Base-by-base conservation (phyloP, 257 asterid genomes). In the Primulina tabacum region DNA sequence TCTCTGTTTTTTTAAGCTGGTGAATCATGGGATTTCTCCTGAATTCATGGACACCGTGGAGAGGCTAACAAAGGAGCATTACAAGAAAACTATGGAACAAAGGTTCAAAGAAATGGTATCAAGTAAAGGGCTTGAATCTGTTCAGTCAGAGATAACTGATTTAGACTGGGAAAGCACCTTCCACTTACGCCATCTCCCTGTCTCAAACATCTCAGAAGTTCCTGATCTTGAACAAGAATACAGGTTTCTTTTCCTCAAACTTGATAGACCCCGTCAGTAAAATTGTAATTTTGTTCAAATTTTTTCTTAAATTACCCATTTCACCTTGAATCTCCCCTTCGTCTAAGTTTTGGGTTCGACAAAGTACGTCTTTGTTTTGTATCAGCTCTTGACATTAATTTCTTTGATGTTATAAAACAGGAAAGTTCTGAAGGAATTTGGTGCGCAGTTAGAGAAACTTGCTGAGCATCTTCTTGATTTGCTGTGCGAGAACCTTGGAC, bases 101-200 rank as follows among this genome's bases (percentile, higher is more conserved):
- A 85, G 83, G 74, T 87, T 87, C 73, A 83, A 79, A 26, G 94
- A 85, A 78, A 87, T 87, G 94, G 90, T 87, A 52, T 83, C 62
- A 47, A 77, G 70, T 58, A 87, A 85, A 60, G 90, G 94, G 9
- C 78, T 87, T 18, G 89, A 87, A 38, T 85, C 82, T 69, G 87
- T 82, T 57, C 85, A 82, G 60, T 64, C 75, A 57, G 90, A 87
- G 61, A 73, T 85, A 34, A 60, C 73, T 38, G 89, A 87, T 67
- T 68, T 83, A 8, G 94, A 87, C 58, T 87, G 94, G 94, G 94
- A 87, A 57, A 83, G 89, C 84, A 83, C 94, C 18, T 87, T 87
- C 85, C 77, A 53, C 79, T 57, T 85, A 70, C 82, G 82, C 61
- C 94, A 87, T 64, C 90, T 87, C 11, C 94, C 94, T 20, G 77